phyloP scores from a whole-genome alignment of 2,329 filamentous ascomycete genomes.

The Endocalyx cinctus region DNA sequence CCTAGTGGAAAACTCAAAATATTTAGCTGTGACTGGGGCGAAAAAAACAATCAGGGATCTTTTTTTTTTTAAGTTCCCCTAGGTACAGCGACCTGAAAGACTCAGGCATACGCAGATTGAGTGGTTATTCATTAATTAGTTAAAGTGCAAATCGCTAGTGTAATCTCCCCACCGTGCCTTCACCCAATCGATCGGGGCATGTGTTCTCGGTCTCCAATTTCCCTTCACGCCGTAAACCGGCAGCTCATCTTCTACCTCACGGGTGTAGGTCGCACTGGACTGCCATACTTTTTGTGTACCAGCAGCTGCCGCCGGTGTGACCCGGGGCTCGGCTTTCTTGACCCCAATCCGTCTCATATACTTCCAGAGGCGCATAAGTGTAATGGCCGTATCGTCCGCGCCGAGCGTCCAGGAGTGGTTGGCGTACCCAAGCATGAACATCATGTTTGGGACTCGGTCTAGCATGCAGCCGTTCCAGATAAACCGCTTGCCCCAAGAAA shows the following conservation, averaged over 20 bases:
- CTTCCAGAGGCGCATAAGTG: slow-evolving; percentile 46
- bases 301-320: neutral
- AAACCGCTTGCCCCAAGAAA: slow-evolving; percentile 32
- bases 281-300: neutral
- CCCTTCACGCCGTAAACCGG: neutral
- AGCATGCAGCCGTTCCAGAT: slow-evolving; percentile 60
- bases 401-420: slow-evolving; percentile 60
- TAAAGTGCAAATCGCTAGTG: neutral
- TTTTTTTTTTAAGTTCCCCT: no score
- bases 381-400: slow-evolving; percentile 47
- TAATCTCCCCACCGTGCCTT: neutral
- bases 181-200: neutral
- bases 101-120: no score
- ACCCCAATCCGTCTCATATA: slow-evolving; percentile 39
- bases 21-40: no score
- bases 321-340: neutral
- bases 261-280: neutral
- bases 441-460: slow-evolving; percentile 55
- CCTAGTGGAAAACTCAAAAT: no score
- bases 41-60: no score
- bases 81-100: no score
- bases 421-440: slow-evolving; percentile 55
- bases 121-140: no score
- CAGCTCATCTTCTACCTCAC: neutral
- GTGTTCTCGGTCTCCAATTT: neutral